phyloP scores from a whole-genome alignment of 2,329 filamentous ascomycete species.

The Claviceps purpurea region DNA sequence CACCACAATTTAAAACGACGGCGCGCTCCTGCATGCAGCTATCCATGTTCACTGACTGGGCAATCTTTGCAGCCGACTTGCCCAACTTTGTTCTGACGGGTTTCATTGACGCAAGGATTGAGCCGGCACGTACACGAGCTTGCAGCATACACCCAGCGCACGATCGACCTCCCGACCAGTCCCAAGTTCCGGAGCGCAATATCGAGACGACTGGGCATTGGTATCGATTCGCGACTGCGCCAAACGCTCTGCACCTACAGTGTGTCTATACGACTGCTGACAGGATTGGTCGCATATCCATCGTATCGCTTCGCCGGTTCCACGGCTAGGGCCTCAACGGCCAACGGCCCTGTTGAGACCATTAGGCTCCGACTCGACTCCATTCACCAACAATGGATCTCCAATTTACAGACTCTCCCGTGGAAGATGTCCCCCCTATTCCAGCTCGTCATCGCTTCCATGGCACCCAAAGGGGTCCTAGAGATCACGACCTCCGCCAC shows the following conservation, averaged over 20 bases:
- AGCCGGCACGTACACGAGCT: background rate
- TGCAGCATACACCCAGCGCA: background rate
- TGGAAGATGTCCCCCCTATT: constrained; percentile 18
- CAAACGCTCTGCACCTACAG: background rate
- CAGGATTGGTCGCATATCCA: background rate
- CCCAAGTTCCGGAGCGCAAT: background rate
- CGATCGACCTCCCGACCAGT: background rate
- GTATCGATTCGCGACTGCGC: background rate
- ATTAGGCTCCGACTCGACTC: background rate
- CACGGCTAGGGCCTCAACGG: background rate
- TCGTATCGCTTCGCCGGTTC: background rate
- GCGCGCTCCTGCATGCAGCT: background rate
- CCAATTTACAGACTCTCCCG: constrained; percentile 2
- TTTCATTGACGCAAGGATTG: background rate
- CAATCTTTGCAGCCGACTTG: background rate
- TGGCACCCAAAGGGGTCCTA: background rate
- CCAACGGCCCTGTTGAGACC: background rate
- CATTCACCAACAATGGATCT: constrained; percentile 12
- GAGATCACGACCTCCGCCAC: constrained; percentile 2
- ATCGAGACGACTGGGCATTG: background rate
- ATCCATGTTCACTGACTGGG: background rate
- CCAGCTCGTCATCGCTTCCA: constrained; percentile 11
- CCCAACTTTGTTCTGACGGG: background rate
- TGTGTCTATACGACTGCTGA: background rate
- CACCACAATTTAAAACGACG: background rate